Conservation (phyloP, 108 stramenopile species). For the Nitzschia inconspicua region DNA sequence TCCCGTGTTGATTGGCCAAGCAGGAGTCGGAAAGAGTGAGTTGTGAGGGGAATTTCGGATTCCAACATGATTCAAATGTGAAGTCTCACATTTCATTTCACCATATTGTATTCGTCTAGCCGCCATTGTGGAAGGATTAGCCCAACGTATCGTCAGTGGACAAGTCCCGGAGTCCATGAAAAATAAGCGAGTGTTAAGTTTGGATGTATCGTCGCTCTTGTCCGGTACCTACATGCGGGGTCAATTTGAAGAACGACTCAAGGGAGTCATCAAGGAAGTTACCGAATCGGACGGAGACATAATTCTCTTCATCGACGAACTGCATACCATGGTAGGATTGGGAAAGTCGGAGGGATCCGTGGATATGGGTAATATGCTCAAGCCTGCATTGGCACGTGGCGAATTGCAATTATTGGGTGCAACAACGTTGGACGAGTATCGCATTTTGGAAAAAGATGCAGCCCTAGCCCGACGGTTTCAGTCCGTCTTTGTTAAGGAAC, state of each 20-base stretch:
- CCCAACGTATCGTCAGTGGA: slow-evolving; percentile 64
- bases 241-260: slow-evolving; percentile 96
- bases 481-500: slow-evolving; percentile 89
- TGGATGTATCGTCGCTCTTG: slow-evolving; percentile 86
- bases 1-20: slow-evolving; percentile 88
- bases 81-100: no score
- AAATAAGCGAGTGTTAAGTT: slow-evolving; percentile 69
- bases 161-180: slow-evolving; percentile 79
- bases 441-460: slow-evolving; percentile 92
- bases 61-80: no score
- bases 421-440: slow-evolving; percentile 95
- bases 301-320: slow-evolving; percentile 95
- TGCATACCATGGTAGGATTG: slow-evolving; percentile 93
- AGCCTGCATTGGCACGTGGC: slow-evolving; percentile 92
- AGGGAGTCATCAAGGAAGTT: slow-evolving; percentile 88
- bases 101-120: no score
- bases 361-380: slow-evolving; percentile 90
- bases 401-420: slow-evolving; percentile 95
- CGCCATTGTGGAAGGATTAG: slow-evolving; percentile 83
- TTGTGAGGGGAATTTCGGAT: neutral
- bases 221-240: slow-evolving; percentile 94
- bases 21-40: slow-evolving; percentile 34
- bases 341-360: slow-evolving; percentile 48
- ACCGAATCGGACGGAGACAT: slow-evolving; percentile 70
- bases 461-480: slow-evolving; percentile 96